Percentiles rank a stretch among this genome's conserved stretches.
Evolutionary conservation across 129 eudicot species (phyloP).

Genomic region (Flaveria trinervia): DNA sequence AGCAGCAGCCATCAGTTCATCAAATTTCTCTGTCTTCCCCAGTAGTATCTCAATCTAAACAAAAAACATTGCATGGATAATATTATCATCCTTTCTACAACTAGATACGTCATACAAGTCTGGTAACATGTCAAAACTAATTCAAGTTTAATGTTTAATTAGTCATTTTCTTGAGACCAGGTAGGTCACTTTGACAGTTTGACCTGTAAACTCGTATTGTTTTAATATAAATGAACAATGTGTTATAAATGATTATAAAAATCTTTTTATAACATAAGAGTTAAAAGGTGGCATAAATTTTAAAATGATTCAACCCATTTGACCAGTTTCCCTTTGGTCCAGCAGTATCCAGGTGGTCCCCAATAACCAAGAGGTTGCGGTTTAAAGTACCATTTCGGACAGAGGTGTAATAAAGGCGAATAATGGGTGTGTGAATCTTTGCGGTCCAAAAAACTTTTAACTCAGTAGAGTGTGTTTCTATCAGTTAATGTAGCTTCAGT

Average conservation of each 20-base stretch:
- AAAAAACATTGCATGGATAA: background rate
- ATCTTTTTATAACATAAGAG: background rate
- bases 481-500: background rate
- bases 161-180: background rate
- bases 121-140: background rate
- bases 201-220: background rate
- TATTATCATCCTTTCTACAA: background rate
- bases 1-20: conserved; percentile 82
- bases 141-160: background rate
- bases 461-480: background rate
- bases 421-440: background rate
- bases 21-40: conserved; percentile 70
- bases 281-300: background rate
- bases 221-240: background rate
- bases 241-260: background rate
- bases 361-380: background rate
- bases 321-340: background rate
- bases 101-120: background rate
- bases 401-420: background rate
- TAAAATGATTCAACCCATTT: background rate
- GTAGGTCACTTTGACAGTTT: background rate
- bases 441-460: background rate
- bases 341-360: background rate
- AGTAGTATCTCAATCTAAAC: conserved; percentile 71
- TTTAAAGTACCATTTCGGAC: background rate